A percentile compares a stretch with the other conserved stretches of the same genome.
These are phyloP conservation scores for Xylaria sp. DNA, from an alignment of 2,329 filamentous ascomycete genomes.

Conservation along the genomic window DNA sequence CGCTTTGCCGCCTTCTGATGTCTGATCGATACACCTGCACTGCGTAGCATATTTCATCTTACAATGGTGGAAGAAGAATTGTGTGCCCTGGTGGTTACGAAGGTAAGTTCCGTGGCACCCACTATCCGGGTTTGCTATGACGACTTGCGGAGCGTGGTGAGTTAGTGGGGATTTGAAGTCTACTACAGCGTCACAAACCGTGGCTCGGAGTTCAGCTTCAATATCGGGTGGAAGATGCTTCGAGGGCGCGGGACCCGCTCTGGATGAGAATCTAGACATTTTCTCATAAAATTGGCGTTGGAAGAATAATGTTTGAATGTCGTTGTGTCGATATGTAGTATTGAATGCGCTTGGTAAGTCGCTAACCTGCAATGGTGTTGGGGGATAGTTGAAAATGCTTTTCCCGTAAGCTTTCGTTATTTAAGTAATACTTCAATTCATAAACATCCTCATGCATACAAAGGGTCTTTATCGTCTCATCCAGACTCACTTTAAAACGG, in stretches of 20 bases:
- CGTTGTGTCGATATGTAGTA: too few relatives aligned
- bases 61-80: constrained; percentile 18
- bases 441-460: background rate
- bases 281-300: background rate
- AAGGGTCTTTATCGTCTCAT: background rate
- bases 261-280: too few relatives aligned
- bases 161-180: background rate
- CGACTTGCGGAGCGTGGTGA: background rate
- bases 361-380: too few relatives aligned
- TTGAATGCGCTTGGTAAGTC: too few relatives aligned
- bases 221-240: background rate
- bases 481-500: background rate
- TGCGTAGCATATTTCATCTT: background rate
- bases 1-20: background rate
- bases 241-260: too few relatives aligned
- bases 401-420: too few relatives aligned
- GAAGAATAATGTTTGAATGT: background rate
- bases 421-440: too few relatives aligned
- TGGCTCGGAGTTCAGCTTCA: constrained; percentile 3
- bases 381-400: too few relatives aligned
- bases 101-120: constrained; percentile 8
- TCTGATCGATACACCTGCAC: constrained; percentile 2
- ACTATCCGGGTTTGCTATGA: background rate
- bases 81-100: background rate
- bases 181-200: background rate